Evolutionary conservation across 2,329 filamentous ascomycete genomes (phyloP).

Genomic region (Penicillium verrucosum): DNA sequence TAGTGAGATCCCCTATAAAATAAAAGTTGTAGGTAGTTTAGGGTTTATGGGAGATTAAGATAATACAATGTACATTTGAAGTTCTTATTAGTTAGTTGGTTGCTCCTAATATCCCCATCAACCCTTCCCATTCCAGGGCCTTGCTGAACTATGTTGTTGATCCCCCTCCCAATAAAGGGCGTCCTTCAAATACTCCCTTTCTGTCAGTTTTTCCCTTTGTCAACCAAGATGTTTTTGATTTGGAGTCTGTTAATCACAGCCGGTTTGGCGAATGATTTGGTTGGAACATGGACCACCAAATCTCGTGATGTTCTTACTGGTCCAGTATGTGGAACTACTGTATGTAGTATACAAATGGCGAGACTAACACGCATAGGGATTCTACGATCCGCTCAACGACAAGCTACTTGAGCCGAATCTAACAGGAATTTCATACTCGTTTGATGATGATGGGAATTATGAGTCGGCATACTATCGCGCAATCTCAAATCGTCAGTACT

Average conservation of each 20-base stretch:
- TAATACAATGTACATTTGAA: too few species aligned
- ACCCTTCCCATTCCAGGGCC: not conserved
- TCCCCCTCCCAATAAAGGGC: slow-evolving; percentile 22
- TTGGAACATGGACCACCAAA: slow-evolving; percentile 72
- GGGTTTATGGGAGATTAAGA: too few species aligned
- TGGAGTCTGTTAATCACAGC: slow-evolving; percentile 38
- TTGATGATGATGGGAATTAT: slow-evolving; percentile 64
- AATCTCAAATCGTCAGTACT: slow-evolving; percentile 62
- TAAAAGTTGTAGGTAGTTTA: too few species aligned
- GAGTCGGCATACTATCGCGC: slow-evolving; percentile 70
- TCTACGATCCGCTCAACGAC: slow-evolving; percentile 67
- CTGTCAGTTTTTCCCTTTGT: slow-evolving; percentile 7
- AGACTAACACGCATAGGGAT: slow-evolving; percentile 49
- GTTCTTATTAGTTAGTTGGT: too few species aligned
- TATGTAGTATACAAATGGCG: not conserved
- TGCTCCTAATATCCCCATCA: too few species aligned
- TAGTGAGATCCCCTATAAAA: too few species aligned
- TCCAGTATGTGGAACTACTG: slow-evolving; percentile 49
- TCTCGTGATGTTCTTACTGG: slow-evolving; percentile 67
- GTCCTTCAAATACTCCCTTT: slow-evolving; percentile 10
- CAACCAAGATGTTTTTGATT: slow-evolving; percentile 30
- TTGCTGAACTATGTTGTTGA: slow-evolving; percentile 2
- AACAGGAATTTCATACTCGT: slow-evolving; percentile 71
- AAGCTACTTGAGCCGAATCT: slow-evolving; percentile 62
- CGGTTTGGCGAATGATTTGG: slow-evolving; percentile 49